Evolutionary conservation across 1,284 basidiomycete species (phyloP), one percentile per base, ranked within the genome.

Genomic region (Tilletia horrida): DNA sequence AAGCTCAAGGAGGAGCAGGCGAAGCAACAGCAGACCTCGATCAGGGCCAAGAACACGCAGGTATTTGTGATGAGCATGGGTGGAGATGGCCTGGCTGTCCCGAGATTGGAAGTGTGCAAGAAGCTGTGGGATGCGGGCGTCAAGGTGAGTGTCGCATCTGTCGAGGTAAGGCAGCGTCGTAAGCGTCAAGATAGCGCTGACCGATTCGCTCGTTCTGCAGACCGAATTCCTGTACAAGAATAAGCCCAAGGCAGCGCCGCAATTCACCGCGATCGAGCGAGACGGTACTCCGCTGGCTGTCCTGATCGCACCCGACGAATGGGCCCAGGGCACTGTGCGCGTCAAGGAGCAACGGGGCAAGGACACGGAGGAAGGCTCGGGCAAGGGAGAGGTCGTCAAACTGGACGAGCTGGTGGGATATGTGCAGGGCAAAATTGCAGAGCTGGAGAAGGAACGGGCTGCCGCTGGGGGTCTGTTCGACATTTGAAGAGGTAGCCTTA

Each of bases 61-160:
- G 93, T 91, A 50, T 99, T 89, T 83, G 91, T 98, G 66, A 90
- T 98, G 86, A 89, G 90, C 35, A 89, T 94, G 59, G 94, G 94
- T 8, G 66, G 66, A 27, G 93, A 94, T 76, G 93, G 93, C 4
- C 81, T 97, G 70, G 83, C 97, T 55, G 87, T 88, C 77, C 92
- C 97, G 84, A 87, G 96, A 23, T 90, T 98, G 80, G 85, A 84
- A 78, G 86, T 98, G 23, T 91, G 90, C 59, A 88, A 88, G 78
- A 88, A 91, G 84, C 84, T 98, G 66, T 88, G 96, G 82, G 89
- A 89, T 71, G 89, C 88, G 1, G 94, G 93, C 0, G 90, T 98
- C 83, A 92, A 93, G 87, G 93, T 91, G 64, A 68, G 50, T 52
- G n/a, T 25, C 21, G 6, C 50, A 13, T 52, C 25, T 2, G n/a